Evolutionary conservation across 805 yeast genomes (phyloP).

Genomic region (Zygosaccharomyces kombuchaensis): DNA sequence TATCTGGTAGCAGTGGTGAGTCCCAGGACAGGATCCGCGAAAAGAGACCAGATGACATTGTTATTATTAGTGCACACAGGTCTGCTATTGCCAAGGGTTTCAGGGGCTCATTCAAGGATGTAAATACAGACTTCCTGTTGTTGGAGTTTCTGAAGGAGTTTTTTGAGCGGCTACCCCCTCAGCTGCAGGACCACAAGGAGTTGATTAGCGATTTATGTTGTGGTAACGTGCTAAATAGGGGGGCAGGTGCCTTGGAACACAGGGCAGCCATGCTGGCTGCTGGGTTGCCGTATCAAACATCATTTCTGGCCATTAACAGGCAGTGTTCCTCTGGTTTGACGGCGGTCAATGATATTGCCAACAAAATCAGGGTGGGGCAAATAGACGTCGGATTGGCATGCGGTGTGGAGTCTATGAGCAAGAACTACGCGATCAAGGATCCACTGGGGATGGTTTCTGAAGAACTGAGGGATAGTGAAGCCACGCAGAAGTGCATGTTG

Average conservation of each 20-base stretch:
- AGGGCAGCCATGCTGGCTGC: conserved; percentile 89
- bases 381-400: conserved; percentile 86
- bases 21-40: conserved; percentile 10
- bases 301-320: conserved; percentile 82
- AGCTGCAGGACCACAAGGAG: conserved; percentile 44
- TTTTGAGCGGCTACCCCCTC: conserved; percentile 44
- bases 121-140: conserved; percentile 74
- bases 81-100: conserved; percentile 88
- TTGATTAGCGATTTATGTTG: conserved; percentile 79
- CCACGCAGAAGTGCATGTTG: conserved; percentile 70
- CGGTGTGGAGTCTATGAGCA: conserved; percentile 95
- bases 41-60: conserved; percentile 83
- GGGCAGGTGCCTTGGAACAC: conserved; percentile 94
- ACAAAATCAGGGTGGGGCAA: conserved; percentile 81
- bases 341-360: conserved; percentile 86
- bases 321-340: conserved; percentile 94
- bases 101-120: conserved; percentile 79
- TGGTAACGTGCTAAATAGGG: conserved; percentile 88
- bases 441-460: conserved; percentile 62
- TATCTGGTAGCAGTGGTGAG: conserved; percentile 17
- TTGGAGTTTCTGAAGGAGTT: conserved; percentile 59
- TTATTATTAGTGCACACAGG: conserved; percentile 84
- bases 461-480: conserved; percentile 40
- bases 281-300: conserved; percentile 76
- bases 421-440: conserved; percentile 70